These are phyloP conservation scores for Capsella rubella DNA, from an alignment of 441 rosid species.

Conservation along the genomic window DNA sequence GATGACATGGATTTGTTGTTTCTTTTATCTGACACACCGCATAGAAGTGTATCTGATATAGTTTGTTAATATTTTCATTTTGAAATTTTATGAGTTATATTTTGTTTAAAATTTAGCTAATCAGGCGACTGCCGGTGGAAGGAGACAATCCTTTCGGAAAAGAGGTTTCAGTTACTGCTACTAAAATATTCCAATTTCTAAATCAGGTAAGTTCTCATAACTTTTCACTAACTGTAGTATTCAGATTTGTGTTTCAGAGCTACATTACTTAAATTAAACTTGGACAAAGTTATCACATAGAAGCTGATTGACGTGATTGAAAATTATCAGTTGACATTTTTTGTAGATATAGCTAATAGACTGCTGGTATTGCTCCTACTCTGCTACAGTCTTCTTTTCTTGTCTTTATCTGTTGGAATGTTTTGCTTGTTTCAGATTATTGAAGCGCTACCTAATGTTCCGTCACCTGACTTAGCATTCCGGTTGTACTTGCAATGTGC, in stretches of 20 bases:
- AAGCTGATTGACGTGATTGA: slow-evolving; percentile 14
- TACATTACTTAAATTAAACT: not conserved
- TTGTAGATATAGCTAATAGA: slow-evolving; percentile 13
- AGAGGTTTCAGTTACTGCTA: slow-evolving; percentile 78
- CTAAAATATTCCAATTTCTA: slow-evolving; percentile 88
- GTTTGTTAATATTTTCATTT: slow-evolving; percentile 7
- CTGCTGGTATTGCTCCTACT: slow-evolving; percentile 12
- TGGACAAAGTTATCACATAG: slow-evolving; percentile 6
- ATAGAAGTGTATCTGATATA: slow-evolving; percentile 30
- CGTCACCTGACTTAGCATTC: slow-evolving; percentile 90
- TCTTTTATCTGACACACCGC: slow-evolving; percentile 15
- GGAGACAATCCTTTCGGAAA: slow-evolving; percentile 95
- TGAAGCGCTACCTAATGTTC: slow-evolving; percentile 78
- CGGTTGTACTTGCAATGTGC: slow-evolving; percentile 93
- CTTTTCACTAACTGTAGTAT: slow-evolving; percentile 7
- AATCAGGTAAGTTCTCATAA: slow-evolving; percentile 66
- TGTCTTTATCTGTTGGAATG: slow-evolving; percentile 18
- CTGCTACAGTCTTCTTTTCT: slow-evolving; percentile 14
- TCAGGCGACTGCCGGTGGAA: slow-evolving; percentile 84
- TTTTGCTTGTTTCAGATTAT: slow-evolving; percentile 64
- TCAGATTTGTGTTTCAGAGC: slow-evolving; percentile 26
- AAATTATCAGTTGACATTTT: not conserved
- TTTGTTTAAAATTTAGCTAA: slow-evolving; percentile 56
- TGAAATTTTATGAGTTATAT: not conserved
- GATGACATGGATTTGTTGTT: slow-evolving; percentile 30